A percentile compares a stretch with the other conserved stretches of the same genome.
These are phyloP conservation scores for Xylaria sp. DNA, from an alignment of 2,329 filamentous ascomycete species.

Conservation along the genomic window DNA sequence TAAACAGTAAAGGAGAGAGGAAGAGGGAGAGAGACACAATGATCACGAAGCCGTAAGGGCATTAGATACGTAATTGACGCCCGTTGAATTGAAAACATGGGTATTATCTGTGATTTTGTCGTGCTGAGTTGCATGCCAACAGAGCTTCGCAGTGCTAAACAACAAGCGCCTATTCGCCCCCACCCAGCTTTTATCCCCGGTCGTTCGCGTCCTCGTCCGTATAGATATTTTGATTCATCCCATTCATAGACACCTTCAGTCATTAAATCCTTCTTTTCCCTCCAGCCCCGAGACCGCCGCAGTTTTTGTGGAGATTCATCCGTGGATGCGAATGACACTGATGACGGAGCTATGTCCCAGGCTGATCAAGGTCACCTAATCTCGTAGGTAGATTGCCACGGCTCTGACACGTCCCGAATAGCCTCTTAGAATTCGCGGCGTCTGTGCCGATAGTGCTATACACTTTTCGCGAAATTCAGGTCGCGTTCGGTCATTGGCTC, in stretches of 20 bases:
- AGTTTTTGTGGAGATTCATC: constrained; percentile 1
- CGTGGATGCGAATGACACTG: neutral
- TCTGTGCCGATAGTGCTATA: neutral
- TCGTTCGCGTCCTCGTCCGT: constrained; percentile 1
- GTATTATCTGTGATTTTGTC: constrained; percentile 18
- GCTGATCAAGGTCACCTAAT: neutral
- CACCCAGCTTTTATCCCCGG: neutral
- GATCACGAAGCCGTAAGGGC: neutral
- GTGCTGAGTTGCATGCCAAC: constrained; percentile 11
- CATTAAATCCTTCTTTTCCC: constrained; percentile 7
- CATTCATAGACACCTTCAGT: constrained; percentile 13
- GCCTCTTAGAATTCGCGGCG: neutral
- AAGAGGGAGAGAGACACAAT: neutral
- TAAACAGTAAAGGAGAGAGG: no score
- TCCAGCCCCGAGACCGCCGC: neutral
- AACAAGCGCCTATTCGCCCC: constrained; percentile 13
- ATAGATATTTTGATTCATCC: constrained; percentile 5
- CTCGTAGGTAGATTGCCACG: neutral
- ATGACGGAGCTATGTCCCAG: constrained; percentile 5
- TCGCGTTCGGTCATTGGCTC: constrained; percentile 1
- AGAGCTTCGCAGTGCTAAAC: constrained; percentile 15
- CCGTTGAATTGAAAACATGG: neutral
- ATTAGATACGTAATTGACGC: neutral
- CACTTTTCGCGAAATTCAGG: neutral
- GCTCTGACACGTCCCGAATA: neutral